Conservation (phyloP, 2,329 filamentous ascomycete genomes). For the Mycosphaerella sp. region DNA sequence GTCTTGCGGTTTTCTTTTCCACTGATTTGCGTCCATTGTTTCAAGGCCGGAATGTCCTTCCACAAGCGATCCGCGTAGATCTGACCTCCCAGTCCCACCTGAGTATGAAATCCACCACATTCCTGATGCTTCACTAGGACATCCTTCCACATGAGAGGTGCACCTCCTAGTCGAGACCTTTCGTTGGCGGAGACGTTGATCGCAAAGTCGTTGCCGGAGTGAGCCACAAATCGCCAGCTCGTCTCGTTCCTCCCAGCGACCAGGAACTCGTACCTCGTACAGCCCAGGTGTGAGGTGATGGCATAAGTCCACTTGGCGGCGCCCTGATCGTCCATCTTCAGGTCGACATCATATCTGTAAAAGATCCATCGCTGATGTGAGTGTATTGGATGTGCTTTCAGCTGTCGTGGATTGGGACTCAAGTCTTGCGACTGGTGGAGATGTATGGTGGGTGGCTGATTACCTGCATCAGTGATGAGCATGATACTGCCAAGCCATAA, state of each 20-base stretch:
- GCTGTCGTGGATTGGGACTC: conserved; percentile 80
- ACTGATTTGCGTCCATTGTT: conserved; percentile 90
- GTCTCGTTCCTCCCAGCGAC: conserved; percentile 85
- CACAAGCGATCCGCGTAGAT: conserved; percentile 93
- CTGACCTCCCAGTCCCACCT: conserved; percentile 86
- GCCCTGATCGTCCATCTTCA: conserved; percentile 75
- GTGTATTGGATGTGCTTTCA: conserved; percentile 74
- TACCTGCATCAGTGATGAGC: conserved; percentile 77
- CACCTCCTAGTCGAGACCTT: conserved; percentile 74
- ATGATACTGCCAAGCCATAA: conserved; percentile 91
- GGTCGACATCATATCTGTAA: conserved; percentile 86
- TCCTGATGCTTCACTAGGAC: conserved; percentile 96
- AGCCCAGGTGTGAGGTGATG: conserved; percentile 92
- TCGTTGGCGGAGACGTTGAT: conserved; percentile 82
- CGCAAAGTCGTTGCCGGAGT: conserved; percentile 94
- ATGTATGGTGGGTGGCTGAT: conserved; percentile 89
- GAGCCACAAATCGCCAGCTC: conserved; percentile 92
- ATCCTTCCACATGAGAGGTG: conserved; percentile 98
- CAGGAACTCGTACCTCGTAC: conserved; percentile 96
- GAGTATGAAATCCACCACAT: conserved; percentile 90
- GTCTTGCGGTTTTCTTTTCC: conserved; percentile 91
- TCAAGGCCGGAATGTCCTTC: conserved; percentile 89
- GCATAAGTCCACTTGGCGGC: conserved; percentile 94
- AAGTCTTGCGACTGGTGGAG: conserved; percentile 85
- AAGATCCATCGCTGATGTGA: conserved; percentile 93